Evolutionary conservation across 495 filamentous ascomycete species (phyloP).

Genomic region (Amphirosellinia nigrospora): DNA sequence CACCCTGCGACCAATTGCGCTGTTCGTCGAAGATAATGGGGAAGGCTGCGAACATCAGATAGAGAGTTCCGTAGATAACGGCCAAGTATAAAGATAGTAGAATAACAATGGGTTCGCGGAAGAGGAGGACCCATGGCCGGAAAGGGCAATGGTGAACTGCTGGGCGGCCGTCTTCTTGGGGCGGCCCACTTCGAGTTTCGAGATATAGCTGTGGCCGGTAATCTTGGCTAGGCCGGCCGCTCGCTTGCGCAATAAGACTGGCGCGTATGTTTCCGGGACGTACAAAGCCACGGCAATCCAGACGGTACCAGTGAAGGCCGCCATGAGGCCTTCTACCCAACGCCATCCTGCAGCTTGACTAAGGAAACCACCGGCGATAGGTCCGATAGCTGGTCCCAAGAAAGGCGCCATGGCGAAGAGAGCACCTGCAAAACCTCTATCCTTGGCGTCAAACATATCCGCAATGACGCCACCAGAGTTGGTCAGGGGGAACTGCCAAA

Average conservation of each 20-base stretch:
- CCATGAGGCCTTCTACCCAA: constrained; percentile 67
- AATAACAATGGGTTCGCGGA: constrained; percentile 75
- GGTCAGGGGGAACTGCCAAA: constrained; percentile 77
- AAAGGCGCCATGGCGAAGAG: constrained; percentile 73
- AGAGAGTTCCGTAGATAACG: constrained; percentile 73
- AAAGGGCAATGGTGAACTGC: constrained; percentile 49
- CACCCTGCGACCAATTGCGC: constrained; percentile 68
- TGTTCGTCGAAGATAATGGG: constrained; percentile 72
- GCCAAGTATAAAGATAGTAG: constrained; percentile 71
- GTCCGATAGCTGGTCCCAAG: constrained; percentile 66
- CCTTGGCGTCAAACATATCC: constrained; percentile 69
- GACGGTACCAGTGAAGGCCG: constrained; percentile 68
- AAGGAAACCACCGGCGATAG: constrained; percentile 66
- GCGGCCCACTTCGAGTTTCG: constrained; percentile 48
- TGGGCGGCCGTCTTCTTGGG: constrained; percentile 42
- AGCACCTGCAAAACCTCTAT: constrained; percentile 68
- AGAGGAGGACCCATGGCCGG: constrained; percentile 72
- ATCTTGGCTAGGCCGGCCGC: constrained; percentile 65
- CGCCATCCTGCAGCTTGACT: constrained; percentile 65
- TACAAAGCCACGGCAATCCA: constrained; percentile 62
- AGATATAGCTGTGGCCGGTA: constrained; percentile 61
- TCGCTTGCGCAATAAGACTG: constrained; percentile 66
- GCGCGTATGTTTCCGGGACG: constrained; percentile 77
- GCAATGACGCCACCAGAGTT: constrained; percentile 78
- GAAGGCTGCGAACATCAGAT: constrained; percentile 83